A percentile compares a stretch with the other conserved stretches of the same genome.
These are phyloP conservation scores for Colletotrichum sp. DNA, from an alignment of 2,329 filamentous ascomycete species.

Conservation along the genomic window DNA sequence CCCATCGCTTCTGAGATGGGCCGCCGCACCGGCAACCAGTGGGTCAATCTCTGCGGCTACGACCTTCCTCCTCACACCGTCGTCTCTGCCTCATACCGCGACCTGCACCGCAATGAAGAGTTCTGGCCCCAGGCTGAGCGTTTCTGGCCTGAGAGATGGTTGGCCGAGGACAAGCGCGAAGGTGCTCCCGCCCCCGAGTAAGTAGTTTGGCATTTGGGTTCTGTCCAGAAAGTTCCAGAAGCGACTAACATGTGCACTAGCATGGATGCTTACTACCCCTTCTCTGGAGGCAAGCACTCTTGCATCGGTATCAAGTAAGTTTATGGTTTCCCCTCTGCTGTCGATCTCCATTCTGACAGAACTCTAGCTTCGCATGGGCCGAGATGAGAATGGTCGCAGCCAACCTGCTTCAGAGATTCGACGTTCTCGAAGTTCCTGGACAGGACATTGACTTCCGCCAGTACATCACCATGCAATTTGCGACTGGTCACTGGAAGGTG, in stretches of 20 bases:
- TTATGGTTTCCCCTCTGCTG: neutral
- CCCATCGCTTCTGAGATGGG: slow-evolving; percentile 43
- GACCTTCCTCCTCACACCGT: slow-evolving; percentile 18
- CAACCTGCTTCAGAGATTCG: slow-evolving; percentile 25
- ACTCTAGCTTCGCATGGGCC: slow-evolving; percentile 25
- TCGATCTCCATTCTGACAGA: neutral
- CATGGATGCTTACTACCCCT: slow-evolving; percentile 19
- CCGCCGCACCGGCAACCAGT: slow-evolving; percentile 13
- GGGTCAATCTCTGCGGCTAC: slow-evolving; percentile 14
- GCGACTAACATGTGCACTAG: neutral
- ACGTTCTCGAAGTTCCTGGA: slow-evolving; percentile 24
- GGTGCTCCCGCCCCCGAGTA: slow-evolving; percentile 11
- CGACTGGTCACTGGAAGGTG: slow-evolving; percentile 32
- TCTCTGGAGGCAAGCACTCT: slow-evolving; percentile 27
- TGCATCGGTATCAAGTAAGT: slow-evolving; percentile 28
- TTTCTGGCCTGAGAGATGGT: slow-evolving; percentile 17
- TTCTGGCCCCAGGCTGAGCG: slow-evolving; percentile 13
- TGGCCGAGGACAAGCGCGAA: slow-evolving; percentile 6
- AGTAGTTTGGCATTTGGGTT: neutral
- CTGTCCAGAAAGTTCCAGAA: neutral
- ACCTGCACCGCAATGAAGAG: slow-evolving; percentile 14
- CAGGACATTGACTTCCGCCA: slow-evolving; percentile 27
- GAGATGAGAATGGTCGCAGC: slow-evolving; percentile 28
- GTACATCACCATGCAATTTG: slow-evolving; percentile 29
- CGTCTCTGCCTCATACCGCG: slow-evolving; percentile 17